phyloP scores from a whole-genome alignment of 2,329 filamentous ascomycete genomes.

The Paecilomyces sp. region DNA sequence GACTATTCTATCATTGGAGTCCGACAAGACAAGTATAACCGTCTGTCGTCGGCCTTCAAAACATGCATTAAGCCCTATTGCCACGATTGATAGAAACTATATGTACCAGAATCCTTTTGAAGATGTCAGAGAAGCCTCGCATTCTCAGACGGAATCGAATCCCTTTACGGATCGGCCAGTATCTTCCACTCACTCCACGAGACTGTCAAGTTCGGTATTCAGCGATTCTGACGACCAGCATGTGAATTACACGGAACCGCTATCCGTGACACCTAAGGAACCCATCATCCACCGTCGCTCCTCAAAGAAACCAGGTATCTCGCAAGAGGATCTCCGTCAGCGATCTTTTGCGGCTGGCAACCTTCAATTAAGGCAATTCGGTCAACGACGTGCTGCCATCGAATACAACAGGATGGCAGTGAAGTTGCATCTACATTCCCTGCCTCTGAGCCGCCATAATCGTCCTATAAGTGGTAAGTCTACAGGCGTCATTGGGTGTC shows the following conservation, averaged over 20 bases:
- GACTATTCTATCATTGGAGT: constrained; percentile 22
- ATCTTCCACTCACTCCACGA: constrained; percentile 3
- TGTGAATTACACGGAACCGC: not conserved
- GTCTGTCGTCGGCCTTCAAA: constrained; percentile 27
- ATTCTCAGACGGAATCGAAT: constrained; percentile 6
- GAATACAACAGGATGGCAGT: constrained; percentile 25
- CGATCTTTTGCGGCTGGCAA: constrained; percentile 14
- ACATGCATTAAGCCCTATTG: constrained; percentile 15
- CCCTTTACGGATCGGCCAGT: constrained; percentile 6
- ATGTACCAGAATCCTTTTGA: constrained; percentile 10
- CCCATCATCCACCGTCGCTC: constrained; percentile 3
- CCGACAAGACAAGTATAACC: constrained; percentile 24
- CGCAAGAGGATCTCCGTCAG: constrained; percentile 13
- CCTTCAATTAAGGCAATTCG: constrained; percentile 14
- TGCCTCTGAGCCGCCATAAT: constrained; percentile 7
- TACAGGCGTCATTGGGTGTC: too few relatives aligned
- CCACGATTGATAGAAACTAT: constrained; percentile 8
- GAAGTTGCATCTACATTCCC: constrained; percentile 14
- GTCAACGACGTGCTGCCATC: constrained; percentile 15
- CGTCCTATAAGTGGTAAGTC: constrained; percentile 4
- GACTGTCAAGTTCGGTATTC: constrained; percentile 9
- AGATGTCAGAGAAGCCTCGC: constrained; percentile 6
- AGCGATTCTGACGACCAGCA: constrained; percentile 3
- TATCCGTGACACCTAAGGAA: constrained; percentile 5
- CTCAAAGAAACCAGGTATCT: constrained; percentile 12